These are phyloP conservation scores for Exobasidium cylindrosporum DNA, from an alignment of 1,284 basidiomycete genomes.

Conservation along the genomic window DNA sequence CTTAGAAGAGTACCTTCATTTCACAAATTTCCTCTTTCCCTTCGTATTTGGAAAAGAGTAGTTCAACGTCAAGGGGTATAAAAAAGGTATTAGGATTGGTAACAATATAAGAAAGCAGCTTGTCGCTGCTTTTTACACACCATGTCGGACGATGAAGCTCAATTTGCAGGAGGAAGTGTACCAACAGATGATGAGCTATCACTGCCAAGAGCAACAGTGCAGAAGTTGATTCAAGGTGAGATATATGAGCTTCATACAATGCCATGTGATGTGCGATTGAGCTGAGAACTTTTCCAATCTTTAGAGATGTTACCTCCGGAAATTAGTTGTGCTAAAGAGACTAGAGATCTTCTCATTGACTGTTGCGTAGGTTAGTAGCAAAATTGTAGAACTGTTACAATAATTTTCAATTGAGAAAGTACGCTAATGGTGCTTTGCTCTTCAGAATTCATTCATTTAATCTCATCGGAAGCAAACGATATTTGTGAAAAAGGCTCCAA, in stretches of 20 bases:
- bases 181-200: conserved; percentile 84
- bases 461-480: conserved; percentile 96
- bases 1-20: no score
- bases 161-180: conserved; percentile 55
- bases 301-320: conserved; percentile 84
- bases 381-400: conserved; percentile 64
- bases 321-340: conserved; percentile 89
- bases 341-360: conserved; percentile 91
- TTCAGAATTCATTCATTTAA: conserved; percentile 92
- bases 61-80: no score
- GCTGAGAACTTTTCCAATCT: neutral
- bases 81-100: no score
- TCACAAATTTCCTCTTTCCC: no score
- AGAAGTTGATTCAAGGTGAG: conserved; percentile 91
- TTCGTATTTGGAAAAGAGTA: no score
- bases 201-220: conserved; percentile 92
- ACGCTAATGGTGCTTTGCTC: neutral
- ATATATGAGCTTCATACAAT: neutral
- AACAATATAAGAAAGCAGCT: no score
- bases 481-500: conserved; percentile 98
- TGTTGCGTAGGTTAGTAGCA: conserved; percentile 70
- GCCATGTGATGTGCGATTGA: neutral
- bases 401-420: neutral
- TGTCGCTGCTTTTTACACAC: no score
- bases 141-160: conserved; percentile 23